A percentile compares a stretch with the other conserved stretches of the same genome.
phyloP scores from a whole-genome alignment of 2,329 filamentous ascomycete species.

The Colletotrichum horii region DNA sequence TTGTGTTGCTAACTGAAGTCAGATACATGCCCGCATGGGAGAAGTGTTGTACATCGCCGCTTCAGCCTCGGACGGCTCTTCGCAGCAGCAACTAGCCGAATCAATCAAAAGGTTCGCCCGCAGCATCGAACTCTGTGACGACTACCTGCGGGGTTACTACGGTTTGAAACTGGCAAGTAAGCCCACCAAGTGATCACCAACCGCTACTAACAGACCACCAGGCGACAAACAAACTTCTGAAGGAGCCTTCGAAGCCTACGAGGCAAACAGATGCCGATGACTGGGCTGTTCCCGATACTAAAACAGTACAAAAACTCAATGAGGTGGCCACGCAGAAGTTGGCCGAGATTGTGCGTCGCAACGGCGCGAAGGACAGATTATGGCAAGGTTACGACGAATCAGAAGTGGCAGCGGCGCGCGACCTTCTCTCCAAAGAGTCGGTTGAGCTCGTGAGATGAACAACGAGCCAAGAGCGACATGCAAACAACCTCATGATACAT shows the following conservation, averaged over 20 bases:
- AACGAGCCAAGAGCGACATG: not conserved
- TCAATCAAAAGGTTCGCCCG: slow-evolving; percentile 86
- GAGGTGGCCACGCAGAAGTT: slow-evolving; percentile 77
- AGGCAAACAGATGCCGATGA: slow-evolving; percentile 54
- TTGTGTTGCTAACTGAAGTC: slow-evolving; percentile 13
- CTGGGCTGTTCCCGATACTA: slow-evolving; percentile 58
- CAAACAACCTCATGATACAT: not conserved
- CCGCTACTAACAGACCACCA: slow-evolving; percentile 26
- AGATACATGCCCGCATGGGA: slow-evolving; percentile 87
- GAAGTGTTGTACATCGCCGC: slow-evolving; percentile 80
- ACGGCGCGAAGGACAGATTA: slow-evolving; percentile 62
- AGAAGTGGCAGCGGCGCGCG: slow-evolving; percentile 74
- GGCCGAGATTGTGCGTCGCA: slow-evolving; percentile 74
- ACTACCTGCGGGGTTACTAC: slow-evolving; percentile 91
- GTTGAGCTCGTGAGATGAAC: slow-evolving; percentile 46
- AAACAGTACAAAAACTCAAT: slow-evolving; percentile 71
- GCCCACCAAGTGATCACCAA: not conserved
- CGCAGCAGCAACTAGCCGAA: slow-evolving; percentile 66
- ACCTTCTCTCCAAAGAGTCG: slow-evolving; percentile 64
- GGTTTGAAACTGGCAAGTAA: slow-evolving; percentile 78
- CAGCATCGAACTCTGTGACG: slow-evolving; percentile 91
- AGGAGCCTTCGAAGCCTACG: slow-evolving; percentile 44
- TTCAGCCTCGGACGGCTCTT: slow-evolving; percentile 45
- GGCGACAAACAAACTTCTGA: slow-evolving; percentile 57
- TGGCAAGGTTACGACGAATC: slow-evolving; percentile 77